phyloP scores from a whole-genome alignment of 495 filamentous ascomycete species.

The Oidiodendron maius region DNA sequence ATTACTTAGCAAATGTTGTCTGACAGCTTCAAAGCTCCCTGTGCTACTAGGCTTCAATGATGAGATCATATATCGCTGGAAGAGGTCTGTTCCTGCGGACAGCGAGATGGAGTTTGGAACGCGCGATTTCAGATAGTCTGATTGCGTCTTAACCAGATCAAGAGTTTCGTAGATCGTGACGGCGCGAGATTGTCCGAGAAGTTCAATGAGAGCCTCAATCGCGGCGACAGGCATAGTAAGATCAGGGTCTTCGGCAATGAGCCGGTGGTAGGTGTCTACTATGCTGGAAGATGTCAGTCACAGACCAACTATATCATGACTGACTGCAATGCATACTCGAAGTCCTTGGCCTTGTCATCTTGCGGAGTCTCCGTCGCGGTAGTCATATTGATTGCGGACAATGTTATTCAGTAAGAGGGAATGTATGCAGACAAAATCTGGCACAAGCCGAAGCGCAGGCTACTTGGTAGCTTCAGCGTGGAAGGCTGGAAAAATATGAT shows the following conservation, averaged over 20 bases:
- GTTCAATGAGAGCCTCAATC: constrained; percentile 85
- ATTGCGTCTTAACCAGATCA: constrained; percentile 70
- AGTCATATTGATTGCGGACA: constrained; percentile 21
- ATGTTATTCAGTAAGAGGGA: too few relatives aligned
- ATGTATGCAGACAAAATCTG: too few relatives aligned
- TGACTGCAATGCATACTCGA: constrained; percentile 14
- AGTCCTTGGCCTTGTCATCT: constrained; percentile 8
- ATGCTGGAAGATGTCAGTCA: constrained; percentile 34
- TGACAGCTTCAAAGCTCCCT: constrained; percentile 73
- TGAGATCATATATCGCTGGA: constrained; percentile 85
- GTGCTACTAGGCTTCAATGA: constrained; percentile 35
- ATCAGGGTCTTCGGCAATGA: constrained; percentile 61
- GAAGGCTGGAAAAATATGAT: too few relatives aligned
- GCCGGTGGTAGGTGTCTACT: constrained; percentile 44
- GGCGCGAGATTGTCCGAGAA: constrained; percentile 67
- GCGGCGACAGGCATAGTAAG: constrained; percentile 94
- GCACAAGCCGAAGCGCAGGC: too few relatives aligned
- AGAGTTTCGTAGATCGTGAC: constrained; percentile 91
- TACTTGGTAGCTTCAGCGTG: too few relatives aligned
- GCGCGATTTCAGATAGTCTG: constrained; percentile 62
- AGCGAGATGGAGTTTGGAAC: constrained; percentile 86
- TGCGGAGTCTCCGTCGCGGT: constrained; percentile 16
- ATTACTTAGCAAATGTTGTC: constrained; percentile 77
- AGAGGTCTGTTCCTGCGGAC: constrained; percentile 90
- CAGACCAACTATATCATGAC: not conserved